Evolutionary conservation across 805 yeast species (phyloP), one percentile per base, ranked within the genome.

Genomic region (Suhomyces xylopsoci): DNA sequence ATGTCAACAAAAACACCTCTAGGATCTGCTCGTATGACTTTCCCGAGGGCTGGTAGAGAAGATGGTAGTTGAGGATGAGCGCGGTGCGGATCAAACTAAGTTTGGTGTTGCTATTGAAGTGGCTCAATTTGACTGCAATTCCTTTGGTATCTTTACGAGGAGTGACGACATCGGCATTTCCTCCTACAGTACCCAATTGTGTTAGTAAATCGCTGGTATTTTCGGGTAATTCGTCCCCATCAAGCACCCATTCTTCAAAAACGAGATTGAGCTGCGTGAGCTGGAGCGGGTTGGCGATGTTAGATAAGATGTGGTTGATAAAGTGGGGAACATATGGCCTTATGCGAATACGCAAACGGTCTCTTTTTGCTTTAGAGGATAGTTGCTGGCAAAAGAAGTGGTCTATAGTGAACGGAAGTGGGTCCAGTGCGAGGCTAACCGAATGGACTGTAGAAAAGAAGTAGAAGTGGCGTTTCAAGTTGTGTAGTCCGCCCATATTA

Each of bases 391-490:
- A 49, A 19, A 54, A 25, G 38, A 46, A 46, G 8, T 28, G 42
- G 45, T 24, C 49, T 9, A 55, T 15, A 3, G 28, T 15, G 24
- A 47, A 47, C 12, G 49, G 58, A 8, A 51, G 22, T 9, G 42
- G 24, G 7, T 42, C 36, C 25, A 30, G 25, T 12, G 32, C 25
- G 24, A 43, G 30, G 3, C 36, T 8, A 8, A 28, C 45, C 25
- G 25, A n/a, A 8, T 25, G 36, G 3, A 36, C 50, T 22, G 57
- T 51, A 7, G 51, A 45, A 25, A 58, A 57, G 47, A 62, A 61
- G 59, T 57, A 71, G 53, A 64, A 70, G 50, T 68, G 70, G 14
- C 67, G 54, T 15, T 50, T 54, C 17, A 49, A 40, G 10, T 51
- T 38, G 28, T 32, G 30, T 19, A 43, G 47, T 49, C 48, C 48